Evolutionary conservation across 1,139 yeast species (phyloP), one percentile per base, ranked within the genome.

Genomic region (Suhomyces taliae): DNA sequence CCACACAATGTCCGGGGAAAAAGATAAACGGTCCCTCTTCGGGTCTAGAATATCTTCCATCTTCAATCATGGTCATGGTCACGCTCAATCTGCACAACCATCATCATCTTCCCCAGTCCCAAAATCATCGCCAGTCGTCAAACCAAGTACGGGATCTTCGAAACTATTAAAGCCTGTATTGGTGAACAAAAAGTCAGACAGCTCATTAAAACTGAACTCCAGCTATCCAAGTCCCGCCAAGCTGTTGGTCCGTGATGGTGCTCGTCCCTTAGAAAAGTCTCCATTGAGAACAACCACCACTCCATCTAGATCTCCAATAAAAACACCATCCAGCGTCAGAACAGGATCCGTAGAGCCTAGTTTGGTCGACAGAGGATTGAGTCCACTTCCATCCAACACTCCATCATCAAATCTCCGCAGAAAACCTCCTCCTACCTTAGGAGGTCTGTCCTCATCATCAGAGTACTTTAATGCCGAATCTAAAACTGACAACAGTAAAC

Each of bases 11-110:
- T 46, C 49, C 11, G 49, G 49, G 32, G 49, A 46, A 14, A 46
- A 46, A 33, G 59, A 55, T 43, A 53, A 54, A 44, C 48, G 53
- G 42, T 53, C 54, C 43, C 38, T 50, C 36, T 63, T 65, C 46
- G 69, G 70, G 39, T 51, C 64, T 6, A 58, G 70, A 34, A 56
- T 66, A 27, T 59, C 66, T 44, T 62, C 69, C 29, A 65, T 66
- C 27, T 65, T 66, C 55, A 59, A 54, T 47, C 60, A 55, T 33
- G 54, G 40, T 33, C 46, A 39, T 15, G 46, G 42, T 11, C 50
- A 44, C 12, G 10, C 39, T 2, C 39, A 32, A 14, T 27, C 45
- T 11, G 7, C 39, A 1, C 39, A 26, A 14, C 27, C 27, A 12
- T 14, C 29, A 9, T 27, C 38, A 5, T n/a, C 37, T 3, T 12